Conservation (phyloP, 768 basidiomycete species). For the Ramaria sp. region DNA sequence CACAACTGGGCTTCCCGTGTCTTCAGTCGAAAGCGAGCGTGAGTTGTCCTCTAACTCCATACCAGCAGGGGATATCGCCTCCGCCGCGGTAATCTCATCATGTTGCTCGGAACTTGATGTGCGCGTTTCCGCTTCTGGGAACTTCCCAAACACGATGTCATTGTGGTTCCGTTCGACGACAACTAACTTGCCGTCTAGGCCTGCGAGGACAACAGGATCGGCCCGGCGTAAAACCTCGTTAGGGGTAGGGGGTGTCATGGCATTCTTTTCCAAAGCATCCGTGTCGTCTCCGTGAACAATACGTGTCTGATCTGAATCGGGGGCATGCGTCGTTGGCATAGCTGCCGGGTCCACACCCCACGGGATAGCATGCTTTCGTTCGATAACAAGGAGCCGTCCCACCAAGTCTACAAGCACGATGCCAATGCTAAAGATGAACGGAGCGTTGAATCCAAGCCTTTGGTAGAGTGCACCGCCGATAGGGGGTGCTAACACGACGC, state of each 20-base stretch:
- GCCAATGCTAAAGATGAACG: slow-evolving; percentile 38
- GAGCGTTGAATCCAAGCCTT: slow-evolving; percentile 48
- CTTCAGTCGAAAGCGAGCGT: neutral
- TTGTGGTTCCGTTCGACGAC: neutral
- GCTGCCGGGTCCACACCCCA: slow-evolving; percentile 37
- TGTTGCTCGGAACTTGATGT: neutral
- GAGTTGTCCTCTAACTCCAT: neutral
- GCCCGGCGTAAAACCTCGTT: neutral
- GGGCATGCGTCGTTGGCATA: neutral
- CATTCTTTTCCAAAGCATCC: neutral
- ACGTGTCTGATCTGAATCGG: neutral
- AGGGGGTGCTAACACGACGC: slow-evolving; percentile 42
- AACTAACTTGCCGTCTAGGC: neutral
- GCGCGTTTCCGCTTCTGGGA: neutral
- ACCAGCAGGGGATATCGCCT: neutral
- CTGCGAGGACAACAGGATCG: neutral
- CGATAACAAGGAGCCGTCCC: slow-evolving; percentile 45
- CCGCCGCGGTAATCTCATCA: neutral
- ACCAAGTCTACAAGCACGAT: slow-evolving; percentile 41
- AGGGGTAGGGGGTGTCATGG: neutral
- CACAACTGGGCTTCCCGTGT: neutral
- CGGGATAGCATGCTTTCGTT: slow-evolving; percentile 37
- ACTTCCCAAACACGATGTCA: neutral
- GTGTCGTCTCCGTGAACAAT: neutral
- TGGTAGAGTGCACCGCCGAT: slow-evolving; percentile 44